phyloP scores from a whole-genome alignment of 139 green algal genomes.

The Tetradesmus lagerheimii region DNA sequence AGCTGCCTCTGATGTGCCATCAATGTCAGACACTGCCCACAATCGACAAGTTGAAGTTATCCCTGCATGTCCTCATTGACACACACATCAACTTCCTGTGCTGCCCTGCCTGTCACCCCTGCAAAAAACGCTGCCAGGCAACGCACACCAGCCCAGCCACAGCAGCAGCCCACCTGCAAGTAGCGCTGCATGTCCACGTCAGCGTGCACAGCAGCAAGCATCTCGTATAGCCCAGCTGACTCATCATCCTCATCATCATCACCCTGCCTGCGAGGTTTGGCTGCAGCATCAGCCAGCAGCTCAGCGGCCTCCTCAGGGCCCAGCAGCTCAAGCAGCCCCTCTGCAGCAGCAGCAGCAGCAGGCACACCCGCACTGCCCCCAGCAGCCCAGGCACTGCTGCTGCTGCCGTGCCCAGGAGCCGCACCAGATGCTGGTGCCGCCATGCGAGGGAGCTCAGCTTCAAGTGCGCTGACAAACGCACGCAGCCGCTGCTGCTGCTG shows the following conservation, averaged over 20 bases:
- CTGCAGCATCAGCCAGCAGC: constrained; percentile 22
- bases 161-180: constrained; percentile 19
- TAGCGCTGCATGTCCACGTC: constrained; percentile 42
- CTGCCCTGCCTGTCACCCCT: too few relatives aligned
- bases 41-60: too few relatives aligned
- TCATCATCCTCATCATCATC: background rate
- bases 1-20: too few relatives aligned
- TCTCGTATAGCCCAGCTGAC: constrained; percentile 17
- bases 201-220: constrained; percentile 32
- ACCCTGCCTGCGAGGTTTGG: background rate
- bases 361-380: too few relatives aligned
- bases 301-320: constrained; percentile 14
- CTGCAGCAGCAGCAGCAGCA: background rate
- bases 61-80: too few relatives aligned
- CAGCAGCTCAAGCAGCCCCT: constrained; percentile 43
- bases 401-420: background rate
- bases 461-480: constrained; percentile 9
- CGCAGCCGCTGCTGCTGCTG: constrained; percentile 27
- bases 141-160: background rate
- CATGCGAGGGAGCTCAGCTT: constrained; percentile 13
- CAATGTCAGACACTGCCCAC: too few relatives aligned
- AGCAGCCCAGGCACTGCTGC: background rate
- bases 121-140: too few relatives aligned
- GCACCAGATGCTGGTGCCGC: background rate
- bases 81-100: too few relatives aligned